A percentile compares a stretch with the other conserved stretches of the same genome.
Evolutionary conservation across 139 green algal genomes (phyloP).

Genomic region (Chlorella sp.): DNA sequence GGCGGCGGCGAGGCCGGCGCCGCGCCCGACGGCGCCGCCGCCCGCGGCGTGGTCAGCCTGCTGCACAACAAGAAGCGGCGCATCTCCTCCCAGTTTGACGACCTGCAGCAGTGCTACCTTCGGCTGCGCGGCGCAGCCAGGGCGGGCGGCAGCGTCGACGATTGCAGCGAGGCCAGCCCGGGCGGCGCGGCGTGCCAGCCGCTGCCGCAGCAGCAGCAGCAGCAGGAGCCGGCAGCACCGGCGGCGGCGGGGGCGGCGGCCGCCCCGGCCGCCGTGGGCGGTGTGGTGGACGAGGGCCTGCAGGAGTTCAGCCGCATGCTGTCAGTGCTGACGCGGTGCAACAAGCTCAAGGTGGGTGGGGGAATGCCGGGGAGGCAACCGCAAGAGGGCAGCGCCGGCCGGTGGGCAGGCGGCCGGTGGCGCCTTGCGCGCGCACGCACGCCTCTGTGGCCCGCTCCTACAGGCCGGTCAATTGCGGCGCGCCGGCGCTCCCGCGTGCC

Average conservation of each 20-base stretch:
- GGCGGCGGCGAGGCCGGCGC: conserved; percentile 17
- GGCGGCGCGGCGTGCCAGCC: neutral
- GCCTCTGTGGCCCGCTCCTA: too few species aligned
- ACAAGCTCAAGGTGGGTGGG: conserved; percentile 37
- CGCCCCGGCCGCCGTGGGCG: neutral
- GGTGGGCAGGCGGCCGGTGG: too few species aligned
- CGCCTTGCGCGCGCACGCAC: too few species aligned
- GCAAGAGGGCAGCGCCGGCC: too few species aligned
- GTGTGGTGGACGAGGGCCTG: conserved; percentile 40
- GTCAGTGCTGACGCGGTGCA: conserved; percentile 54
- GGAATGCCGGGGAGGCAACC: too few species aligned
- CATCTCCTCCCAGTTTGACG: conserved; percentile 71
- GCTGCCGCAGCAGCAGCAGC: neutral
- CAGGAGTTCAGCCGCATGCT: conserved; percentile 63
- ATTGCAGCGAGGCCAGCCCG: neutral
- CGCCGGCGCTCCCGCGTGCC: too few species aligned
- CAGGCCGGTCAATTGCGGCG: too few species aligned
- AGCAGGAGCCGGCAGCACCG: neutral
- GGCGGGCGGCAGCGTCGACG: neutral
- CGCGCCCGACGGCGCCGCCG: neutral
- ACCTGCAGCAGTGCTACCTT: conserved; percentile 75
- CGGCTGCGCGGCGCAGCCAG: conserved; percentile 23
- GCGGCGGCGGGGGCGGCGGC: neutral
- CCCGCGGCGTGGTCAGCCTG: conserved; percentile 29
- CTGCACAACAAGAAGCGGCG: conserved; percentile 54